These are phyloP conservation scores for Stemphylium vesicarium DNA, from an alignment of 2,329 filamentous ascomycete species.

Conservation along the genomic window DNA sequence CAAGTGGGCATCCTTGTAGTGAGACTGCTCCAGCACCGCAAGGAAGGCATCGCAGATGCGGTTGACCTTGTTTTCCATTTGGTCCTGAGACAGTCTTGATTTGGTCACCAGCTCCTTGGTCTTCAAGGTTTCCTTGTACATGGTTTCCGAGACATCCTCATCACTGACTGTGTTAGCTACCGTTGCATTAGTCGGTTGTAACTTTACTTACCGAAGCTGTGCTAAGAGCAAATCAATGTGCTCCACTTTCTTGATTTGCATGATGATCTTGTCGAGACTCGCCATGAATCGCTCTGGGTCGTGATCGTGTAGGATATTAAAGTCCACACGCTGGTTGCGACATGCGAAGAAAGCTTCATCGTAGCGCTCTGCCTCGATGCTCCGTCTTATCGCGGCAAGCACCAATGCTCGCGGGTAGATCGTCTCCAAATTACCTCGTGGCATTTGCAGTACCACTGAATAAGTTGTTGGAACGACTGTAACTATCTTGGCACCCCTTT, in stretches of 20 bases:
- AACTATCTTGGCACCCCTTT: constrained; percentile 84
- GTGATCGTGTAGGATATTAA: constrained; percentile 97
- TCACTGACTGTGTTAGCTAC: constrained; percentile 57
- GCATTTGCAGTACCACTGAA: constrained; percentile 90
- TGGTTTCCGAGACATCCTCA: constrained; percentile 90
- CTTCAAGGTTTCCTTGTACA: constrained; percentile 86
- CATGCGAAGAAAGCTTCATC: constrained; percentile 84
- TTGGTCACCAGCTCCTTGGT: constrained; percentile 29
- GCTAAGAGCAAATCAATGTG: constrained; percentile 92
- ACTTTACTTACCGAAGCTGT: constrained; percentile 69
- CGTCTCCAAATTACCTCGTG: constrained; percentile 92
- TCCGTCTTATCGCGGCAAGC: constrained; percentile 81
- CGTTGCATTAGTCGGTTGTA: neutral
- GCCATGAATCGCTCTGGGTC: constrained; percentile 83
- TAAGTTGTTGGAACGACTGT: constrained; percentile 89
- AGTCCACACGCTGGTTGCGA: constrained; percentile 90
- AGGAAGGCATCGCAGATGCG: constrained; percentile 86
- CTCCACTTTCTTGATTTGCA: constrained; percentile 80
- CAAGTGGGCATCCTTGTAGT: constrained; percentile 66
- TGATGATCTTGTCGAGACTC: constrained; percentile 77
- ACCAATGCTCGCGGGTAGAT: constrained; percentile 94
- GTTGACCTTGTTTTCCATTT: constrained; percentile 73
- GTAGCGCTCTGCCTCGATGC: constrained; percentile 83
- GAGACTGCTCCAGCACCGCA: constrained; percentile 62
- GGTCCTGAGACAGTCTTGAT: constrained; percentile 23